Conservation (phyloP, 2,329 filamentous ascomycete genomes). For the Simplicillium sp. region DNA sequence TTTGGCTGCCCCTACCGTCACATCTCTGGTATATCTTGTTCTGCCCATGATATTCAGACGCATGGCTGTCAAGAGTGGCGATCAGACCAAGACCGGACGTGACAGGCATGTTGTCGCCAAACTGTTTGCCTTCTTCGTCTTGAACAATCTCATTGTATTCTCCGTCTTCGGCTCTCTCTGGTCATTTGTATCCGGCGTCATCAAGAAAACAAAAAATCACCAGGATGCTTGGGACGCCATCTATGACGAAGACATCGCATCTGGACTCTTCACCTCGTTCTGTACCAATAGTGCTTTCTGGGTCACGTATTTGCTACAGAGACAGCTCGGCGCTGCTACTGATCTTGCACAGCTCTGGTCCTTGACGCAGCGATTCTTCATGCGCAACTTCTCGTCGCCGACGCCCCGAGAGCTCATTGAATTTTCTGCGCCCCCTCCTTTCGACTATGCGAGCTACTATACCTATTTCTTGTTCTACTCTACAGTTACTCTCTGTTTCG, state of each 20-base stretch:
- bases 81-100: constrained; percentile 83
- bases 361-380: constrained; percentile 74
- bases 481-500: constrained; percentile 80
- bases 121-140: constrained; percentile 90
- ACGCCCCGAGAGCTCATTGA: constrained; percentile 89
- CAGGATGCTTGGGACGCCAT: not conserved
- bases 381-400: constrained; percentile 74
- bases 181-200: constrained; percentile 58
- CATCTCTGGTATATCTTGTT: constrained; percentile 76
- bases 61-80: constrained; percentile 72
- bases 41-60: constrained; percentile 88
- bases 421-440: constrained; percentile 80
- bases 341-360: constrained; percentile 86
- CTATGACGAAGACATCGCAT: constrained; percentile 42
- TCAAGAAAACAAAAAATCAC: constrained; percentile 41
- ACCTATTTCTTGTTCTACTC: constrained; percentile 96
- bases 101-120: constrained; percentile 87
- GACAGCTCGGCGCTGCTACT: constrained; percentile 86
- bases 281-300: constrained; percentile 83
- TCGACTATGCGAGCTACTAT: constrained; percentile 95
- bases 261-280: constrained; percentile 60
- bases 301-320: constrained; percentile 87
- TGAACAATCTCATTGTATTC: constrained; percentile 94
- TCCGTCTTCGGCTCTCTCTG: constrained; percentile 82
- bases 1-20: constrained; percentile 80